Evolutionary conservation across 768 basidiomycete species (phyloP).

Genomic region (Leccinum sublutescens): DNA sequence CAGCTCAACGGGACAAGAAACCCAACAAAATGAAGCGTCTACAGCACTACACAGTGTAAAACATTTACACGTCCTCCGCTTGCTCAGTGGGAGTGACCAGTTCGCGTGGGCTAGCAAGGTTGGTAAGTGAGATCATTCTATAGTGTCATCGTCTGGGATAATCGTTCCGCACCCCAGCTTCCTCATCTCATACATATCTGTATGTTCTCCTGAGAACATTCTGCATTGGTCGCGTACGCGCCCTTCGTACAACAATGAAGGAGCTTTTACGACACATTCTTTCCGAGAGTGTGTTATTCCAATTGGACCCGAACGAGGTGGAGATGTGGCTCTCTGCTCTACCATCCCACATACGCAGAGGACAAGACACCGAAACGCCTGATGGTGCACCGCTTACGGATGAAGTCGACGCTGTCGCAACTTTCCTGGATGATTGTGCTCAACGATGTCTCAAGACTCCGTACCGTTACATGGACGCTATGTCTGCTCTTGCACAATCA

Average conservation of each 20-base stretch:
- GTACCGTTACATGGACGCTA: constrained; percentile 81
- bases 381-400: constrained; percentile 53
- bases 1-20: constrained; percentile 12
- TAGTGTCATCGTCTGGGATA: not conserved
- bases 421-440: constrained; percentile 84
- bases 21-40: constrained; percentile 14
- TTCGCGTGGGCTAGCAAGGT: constrained; percentile 77
- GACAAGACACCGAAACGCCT: constrained; percentile 40
- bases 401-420: constrained; percentile 55
- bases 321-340: constrained; percentile 71
- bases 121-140: constrained; percentile 43
- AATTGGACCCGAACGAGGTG: constrained; percentile 70
- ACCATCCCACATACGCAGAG: constrained; percentile 41
- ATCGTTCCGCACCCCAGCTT: constrained; percentile 27
- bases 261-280: constrained; percentile 65
- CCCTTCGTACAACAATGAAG: constrained; percentile 51
- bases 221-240: constrained; percentile 45
- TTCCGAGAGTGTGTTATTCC: constrained; percentile 72
- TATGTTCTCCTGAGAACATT: constrained; percentile 70
- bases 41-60: constrained; percentile 49
- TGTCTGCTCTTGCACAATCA: constrained; percentile 36
- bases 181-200: constrained; percentile 61
- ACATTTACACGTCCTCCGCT: constrained; percentile 73
- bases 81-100: constrained; percentile 75
- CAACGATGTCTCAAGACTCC: constrained; percentile 80